Base-by-base conservation (phyloP, 345 rosid genomes). In the Pistacia vera region DNA sequence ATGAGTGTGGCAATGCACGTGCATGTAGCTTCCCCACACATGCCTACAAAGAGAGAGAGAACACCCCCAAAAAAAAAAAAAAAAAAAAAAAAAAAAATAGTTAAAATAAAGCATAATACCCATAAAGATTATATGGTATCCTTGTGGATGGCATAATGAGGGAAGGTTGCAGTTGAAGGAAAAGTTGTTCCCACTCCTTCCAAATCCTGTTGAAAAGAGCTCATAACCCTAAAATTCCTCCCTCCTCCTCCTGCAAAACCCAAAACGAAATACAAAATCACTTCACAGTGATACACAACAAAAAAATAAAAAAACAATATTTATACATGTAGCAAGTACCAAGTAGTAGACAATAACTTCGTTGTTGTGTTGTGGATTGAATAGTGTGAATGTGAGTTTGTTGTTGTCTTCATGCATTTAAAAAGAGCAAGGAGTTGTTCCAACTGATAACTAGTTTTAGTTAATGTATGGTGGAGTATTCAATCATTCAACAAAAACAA, bases 101-200 rank as follows among this genome's bases (percentile, higher is more conserved):
- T 16, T 65, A 59, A 41, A 55, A 55, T 75, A 8, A 68, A 68
- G 72, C 56, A 70, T 49, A 5, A 4, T 62, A 89, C 88, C 88
- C 98, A 86, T 89, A 94, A 66, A 89, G 82, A 90, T 92, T 86
- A 71, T 84, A 90, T 68, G 98, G 94, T 68, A 94, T 80, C 72
- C 89, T 91, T 85, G 85, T 88, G 97, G 82, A 90, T 85, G 80
- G 94, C 91, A 88, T 92, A 94, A 88, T 90, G 98, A 77, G 97
- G 91, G 84, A 88, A 91, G 86, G 96, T 86, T 73, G 92, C 82
- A 49, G 92, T 87, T 8, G 98, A 90, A 79, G 91, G 88, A 88
- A 93, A 88, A 83, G 92, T 83, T 81, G 95, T 46, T 71, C 85
- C 83, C 8, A 83, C 83, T 1, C 88, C 84, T 5, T 18, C 95